Evolutionary conservation across 345 rosid genomes (phyloP), one percentile per base, ranked within the genome.

Genomic region (Clausena lansium): DNA sequence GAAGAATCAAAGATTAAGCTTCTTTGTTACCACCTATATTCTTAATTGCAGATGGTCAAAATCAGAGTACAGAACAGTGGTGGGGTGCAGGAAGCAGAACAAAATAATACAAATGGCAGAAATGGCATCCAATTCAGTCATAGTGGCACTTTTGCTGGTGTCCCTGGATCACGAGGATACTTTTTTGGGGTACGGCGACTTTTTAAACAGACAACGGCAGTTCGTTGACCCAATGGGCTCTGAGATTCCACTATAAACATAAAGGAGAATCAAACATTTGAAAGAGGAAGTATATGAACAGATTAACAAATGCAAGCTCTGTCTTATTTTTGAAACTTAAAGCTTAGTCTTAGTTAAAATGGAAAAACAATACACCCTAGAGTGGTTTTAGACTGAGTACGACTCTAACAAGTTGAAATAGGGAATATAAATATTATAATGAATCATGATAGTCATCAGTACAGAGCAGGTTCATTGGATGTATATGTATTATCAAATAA

Each of bases 81-180:
- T 54, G 73, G 36, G 50, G 27, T 59, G 71, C 80, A 67, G 69
- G 62, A 77, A 62, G 65, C 55, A 45, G 50, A 64, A 68, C 14
- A 35, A 22, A 33, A 32, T 28, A 24, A 33, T 36, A 63, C 39
- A 27, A 38, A 66, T 20, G 71, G 28, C 47, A 67, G 61, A 77
- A 27, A 17, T 50, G 72, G 77, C 58, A 59, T 25, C 73, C 55
- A 61, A 33, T 30, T 61, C 41, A 58, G 67, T 76, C 82, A 89
- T 80, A 93, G 80, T 28, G 97, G 98, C 78, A 75, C 81, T 86
- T 91, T 95, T 35, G 91, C 83, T 65, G 96, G 98, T 77, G 87
- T 91, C 82, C 98, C 98, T 80, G 94, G 92, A 78, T 85, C 87
- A 61, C 96, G 94, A 1, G 98, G 96, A 85, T 91, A 95, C 70